A percentile compares a stretch with the other conserved stretches of the same genome.
Evolutionary conservation across 1,284 basidiomycete species (phyloP).

Genomic region (Wallemia ichthyophaga): DNA sequence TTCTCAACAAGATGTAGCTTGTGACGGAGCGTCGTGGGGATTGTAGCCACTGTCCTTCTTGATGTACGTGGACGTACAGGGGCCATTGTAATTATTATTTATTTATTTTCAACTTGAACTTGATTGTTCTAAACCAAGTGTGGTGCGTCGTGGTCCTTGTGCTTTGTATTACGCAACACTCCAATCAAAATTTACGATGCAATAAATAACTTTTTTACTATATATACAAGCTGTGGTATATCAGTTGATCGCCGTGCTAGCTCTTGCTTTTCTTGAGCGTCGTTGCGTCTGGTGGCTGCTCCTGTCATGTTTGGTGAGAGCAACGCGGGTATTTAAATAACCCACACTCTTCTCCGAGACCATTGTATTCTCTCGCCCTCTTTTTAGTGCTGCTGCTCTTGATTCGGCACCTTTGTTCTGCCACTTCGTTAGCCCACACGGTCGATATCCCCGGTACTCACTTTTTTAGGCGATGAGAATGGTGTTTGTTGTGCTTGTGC

Average conservation of each 20-base stretch:
- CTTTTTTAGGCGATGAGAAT: background rate
- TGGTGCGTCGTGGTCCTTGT: no score
- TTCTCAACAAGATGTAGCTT: background rate
- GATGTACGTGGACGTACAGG: background rate
- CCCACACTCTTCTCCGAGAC: background rate
- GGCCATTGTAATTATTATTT: background rate
- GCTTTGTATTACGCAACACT: no score
- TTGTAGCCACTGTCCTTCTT: background rate
- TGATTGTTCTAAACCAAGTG: background rate
- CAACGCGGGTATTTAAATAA: background rate
- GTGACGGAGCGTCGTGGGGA: background rate
- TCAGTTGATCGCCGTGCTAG: background rate
- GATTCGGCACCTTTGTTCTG: background rate
- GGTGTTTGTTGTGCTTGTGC: slow-evolving; percentile 2
- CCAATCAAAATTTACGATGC: background rate
- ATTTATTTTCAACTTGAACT: background rate
- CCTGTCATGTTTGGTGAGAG: background rate
- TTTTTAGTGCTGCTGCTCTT: background rate
- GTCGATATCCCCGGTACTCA: background rate
- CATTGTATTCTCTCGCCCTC: background rate
- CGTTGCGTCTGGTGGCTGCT: background rate
- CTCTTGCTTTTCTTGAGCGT: background rate
- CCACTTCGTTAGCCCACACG: background rate
- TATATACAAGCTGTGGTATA: background rate
- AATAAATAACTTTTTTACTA: background rate